A percentile compares a stretch with the other conserved stretches of the same genome.
Conservation (phyloP, 352 stramenopile species). For the Phytophthora citricola region DNA sequence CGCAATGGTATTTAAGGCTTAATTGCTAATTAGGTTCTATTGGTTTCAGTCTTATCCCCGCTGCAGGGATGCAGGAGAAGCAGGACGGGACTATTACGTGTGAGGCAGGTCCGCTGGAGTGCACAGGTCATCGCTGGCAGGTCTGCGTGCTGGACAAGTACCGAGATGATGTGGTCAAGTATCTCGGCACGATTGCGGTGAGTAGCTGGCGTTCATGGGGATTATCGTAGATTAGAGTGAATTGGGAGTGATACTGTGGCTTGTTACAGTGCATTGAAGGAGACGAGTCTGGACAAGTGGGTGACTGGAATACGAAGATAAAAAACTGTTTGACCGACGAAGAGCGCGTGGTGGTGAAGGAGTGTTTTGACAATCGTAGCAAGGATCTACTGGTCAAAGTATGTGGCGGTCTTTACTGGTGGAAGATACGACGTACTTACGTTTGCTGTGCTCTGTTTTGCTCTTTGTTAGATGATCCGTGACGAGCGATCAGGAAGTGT, state of each 20-base stretch:
- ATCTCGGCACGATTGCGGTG: conserved; percentile 77
- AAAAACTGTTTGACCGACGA: conserved; percentile 73
- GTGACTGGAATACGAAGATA: conserved; percentile 77
- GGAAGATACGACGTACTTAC: neutral
- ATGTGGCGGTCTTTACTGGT: neutral
- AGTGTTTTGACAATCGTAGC: conserved; percentile 71
- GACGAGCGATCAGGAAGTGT: conserved; percentile 55
- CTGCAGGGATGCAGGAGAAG: conserved; percentile 74
- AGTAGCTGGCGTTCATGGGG: conserved; percentile 2
- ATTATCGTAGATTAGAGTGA: neutral
- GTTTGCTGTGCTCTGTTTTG: conserved; percentile 1
- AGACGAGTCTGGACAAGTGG: conserved; percentile 70
- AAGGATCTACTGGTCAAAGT: conserved; percentile 62
- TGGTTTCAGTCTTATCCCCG: conserved; percentile 62
- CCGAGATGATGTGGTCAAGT: conserved; percentile 76
- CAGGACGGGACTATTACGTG: conserved; percentile 61
- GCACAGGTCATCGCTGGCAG: conserved; percentile 76
- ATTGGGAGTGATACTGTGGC: neutral
- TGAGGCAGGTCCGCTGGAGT: conserved; percentile 71
- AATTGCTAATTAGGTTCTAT: conserved; percentile 10
- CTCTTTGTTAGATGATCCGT: conserved; percentile 59
- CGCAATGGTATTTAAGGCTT: neutral
- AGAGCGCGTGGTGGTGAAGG: conserved; percentile 56
- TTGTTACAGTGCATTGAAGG: conserved; percentile 71
- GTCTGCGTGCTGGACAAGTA: conserved; percentile 80